These are phyloP conservation scores for Hyphopichia fennica DNA, from an alignment of 1,139 yeast species.

Conservation along the genomic window DNA sequence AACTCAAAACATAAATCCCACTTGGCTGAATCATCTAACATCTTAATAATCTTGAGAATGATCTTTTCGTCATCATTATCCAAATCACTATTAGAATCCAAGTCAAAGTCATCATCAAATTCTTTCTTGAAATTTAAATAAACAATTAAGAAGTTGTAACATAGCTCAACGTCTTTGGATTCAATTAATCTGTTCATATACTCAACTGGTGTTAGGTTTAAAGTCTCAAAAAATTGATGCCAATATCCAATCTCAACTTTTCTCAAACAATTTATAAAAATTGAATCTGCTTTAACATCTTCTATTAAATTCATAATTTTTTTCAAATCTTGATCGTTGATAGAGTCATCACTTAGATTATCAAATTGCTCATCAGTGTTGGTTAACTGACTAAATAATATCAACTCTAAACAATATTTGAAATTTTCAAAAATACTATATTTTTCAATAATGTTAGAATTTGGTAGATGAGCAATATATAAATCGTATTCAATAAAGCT, in stretches of 20 bases:
- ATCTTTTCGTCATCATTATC: constrained; percentile 32
- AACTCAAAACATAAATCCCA: constrained; percentile 52
- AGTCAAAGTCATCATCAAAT: not conserved
- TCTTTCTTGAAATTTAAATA: constrained; percentile 44
- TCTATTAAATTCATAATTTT: constrained; percentile 32
- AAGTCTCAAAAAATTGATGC: constrained; percentile 34
- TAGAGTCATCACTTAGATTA: constrained; percentile 9
- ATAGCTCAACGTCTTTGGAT: constrained; percentile 36
- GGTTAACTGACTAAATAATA: constrained; percentile 37
- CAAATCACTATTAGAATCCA: constrained; percentile 10
- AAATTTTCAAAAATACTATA: constrained; percentile 33
- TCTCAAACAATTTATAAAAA: constrained; percentile 43
- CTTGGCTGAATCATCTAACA: constrained; percentile 30
- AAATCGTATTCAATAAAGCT: constrained; percentile 42
- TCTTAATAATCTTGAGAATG: constrained; percentile 33
- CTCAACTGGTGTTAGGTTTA: constrained; percentile 37
- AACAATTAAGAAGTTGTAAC: constrained; percentile 43
- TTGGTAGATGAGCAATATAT: constrained; percentile 16
- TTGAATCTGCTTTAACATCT: constrained; percentile 26
- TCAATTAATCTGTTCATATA: constrained; percentile 40
- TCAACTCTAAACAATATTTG: constrained; percentile 40
- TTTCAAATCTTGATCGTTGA: constrained; percentile 13
- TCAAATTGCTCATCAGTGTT: not conserved
- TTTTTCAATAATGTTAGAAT: constrained; percentile 20
- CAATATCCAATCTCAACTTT: constrained; percentile 45